phyloP scores from a whole-genome alignment of 2,329 filamentous ascomycete species.

The Camillea tinctor region DNA sequence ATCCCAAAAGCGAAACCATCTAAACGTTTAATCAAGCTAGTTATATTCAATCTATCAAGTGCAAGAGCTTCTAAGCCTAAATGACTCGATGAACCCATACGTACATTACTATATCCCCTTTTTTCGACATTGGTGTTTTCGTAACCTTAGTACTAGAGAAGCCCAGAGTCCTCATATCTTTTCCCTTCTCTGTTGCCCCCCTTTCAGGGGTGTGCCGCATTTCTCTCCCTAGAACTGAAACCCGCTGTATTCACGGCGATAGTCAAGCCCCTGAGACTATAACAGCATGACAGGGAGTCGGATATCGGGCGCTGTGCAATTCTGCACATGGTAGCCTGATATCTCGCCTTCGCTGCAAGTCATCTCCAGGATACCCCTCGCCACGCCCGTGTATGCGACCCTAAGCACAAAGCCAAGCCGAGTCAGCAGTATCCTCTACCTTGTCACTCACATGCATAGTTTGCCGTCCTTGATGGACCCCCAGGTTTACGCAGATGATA shows the following conservation, averaged over 20 bases:
- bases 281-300: conserved; percentile 20
- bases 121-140: too few relatives aligned
- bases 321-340: conserved; percentile 24
- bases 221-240: not conserved
- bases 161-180: not conserved
- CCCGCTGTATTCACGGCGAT: not conserved
- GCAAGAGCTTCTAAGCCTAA: too few relatives aligned
- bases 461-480: too few relatives aligned
- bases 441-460: not conserved
- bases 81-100: too few relatives aligned
- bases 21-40: too few relatives aligned
- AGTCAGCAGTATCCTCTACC: not conserved
- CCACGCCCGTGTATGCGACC: conserved; percentile 25
- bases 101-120: too few relatives aligned
- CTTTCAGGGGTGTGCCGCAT: too few relatives aligned
- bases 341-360: conserved; percentile 22
- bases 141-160: conserved; percentile 7
- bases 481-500: not conserved
- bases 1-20: too few relatives aligned
- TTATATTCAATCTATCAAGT: too few relatives aligned
- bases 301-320: conserved; percentile 22
- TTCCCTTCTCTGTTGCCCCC: too few relatives aligned
- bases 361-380: conserved; percentile 16
- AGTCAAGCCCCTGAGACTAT: not conserved
- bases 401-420: conserved; percentile 4